Conservation (phyloP, 331 rosid genomes). For the Rosa hybrid region DNA sequence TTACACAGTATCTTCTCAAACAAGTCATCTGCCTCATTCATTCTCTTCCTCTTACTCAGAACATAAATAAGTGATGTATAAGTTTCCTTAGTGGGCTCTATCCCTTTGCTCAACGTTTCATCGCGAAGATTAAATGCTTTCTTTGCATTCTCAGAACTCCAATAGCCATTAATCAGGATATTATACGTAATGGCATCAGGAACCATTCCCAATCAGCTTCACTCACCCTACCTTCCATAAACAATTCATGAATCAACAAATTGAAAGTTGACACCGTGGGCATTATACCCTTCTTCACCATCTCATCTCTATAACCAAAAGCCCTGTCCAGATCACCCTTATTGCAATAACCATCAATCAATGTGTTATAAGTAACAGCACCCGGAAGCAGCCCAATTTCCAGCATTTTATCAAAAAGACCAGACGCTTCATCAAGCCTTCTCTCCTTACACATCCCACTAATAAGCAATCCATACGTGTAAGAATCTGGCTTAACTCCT, state of each 20-base stretch:
- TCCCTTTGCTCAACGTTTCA: conserved; percentile 56
- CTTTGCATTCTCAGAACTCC: conserved; percentile 65
- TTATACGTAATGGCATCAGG: conserved; percentile 72
- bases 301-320: conserved; percentile 59
- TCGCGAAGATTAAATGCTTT: conserved; percentile 63
- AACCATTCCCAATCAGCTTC: conserved; percentile 56
- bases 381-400: conserved; percentile 55
- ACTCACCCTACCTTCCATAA: conserved; percentile 54
- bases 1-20: conserved; percentile 45
- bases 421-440: conserved; percentile 64
- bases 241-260: conserved; percentile 74
- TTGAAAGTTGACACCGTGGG: conserved; percentile 67
- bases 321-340: conserved; percentile 69
- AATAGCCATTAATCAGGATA: conserved; percentile 70
- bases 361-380: conserved; percentile 66
- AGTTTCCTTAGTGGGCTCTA: conserved; percentile 61
- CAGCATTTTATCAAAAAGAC: conserved; percentile 48
- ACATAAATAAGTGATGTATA: conserved; percentile 74
- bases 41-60: conserved; percentile 58
- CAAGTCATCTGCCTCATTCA: conserved; percentile 72
- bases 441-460: conserved; percentile 63
- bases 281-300: conserved; percentile 59
- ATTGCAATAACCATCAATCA: conserved; percentile 76
- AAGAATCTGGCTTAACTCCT: conserved; percentile 65
- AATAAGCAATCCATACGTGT: conserved; percentile 64